These are phyloP conservation scores for Candida tropicalis DNA, from an alignment of 1,139 yeast genomes.

Conservation along the genomic window DNA sequence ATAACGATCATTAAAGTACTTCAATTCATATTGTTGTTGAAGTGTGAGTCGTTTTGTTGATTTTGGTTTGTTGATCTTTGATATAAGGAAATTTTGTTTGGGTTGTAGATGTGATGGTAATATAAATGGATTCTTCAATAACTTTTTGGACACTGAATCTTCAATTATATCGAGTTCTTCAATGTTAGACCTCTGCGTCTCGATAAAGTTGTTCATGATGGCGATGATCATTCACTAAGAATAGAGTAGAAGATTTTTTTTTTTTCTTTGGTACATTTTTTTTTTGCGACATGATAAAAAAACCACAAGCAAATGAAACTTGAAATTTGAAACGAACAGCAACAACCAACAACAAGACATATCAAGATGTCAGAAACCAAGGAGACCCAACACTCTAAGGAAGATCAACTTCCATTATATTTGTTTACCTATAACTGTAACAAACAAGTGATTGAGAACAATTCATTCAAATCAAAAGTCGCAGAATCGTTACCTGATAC, in stretches of 20 bases:
- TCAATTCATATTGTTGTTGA: constrained; percentile 72
- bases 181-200: constrained; percentile 36
- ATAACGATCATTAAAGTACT: constrained; percentile 52
- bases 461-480: constrained; percentile 26
- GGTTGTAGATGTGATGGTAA: constrained; percentile 15
- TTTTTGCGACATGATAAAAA: neutral
- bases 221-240: neutral
- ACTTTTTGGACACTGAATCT: constrained; percentile 31
- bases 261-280: neutral
- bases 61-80: constrained; percentile 10
- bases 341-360: constrained; percentile 2
- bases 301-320: neutral
- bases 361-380: constrained; percentile 1
- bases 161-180: constrained; percentile 44
- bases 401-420: constrained; percentile 23
- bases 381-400: neutral
- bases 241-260: neutral
- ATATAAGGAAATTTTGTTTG: constrained; percentile 14
- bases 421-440: constrained; percentile 45
- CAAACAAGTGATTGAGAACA: constrained; percentile 28
- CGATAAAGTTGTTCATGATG: constrained; percentile 35
- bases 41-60: constrained; percentile 41
- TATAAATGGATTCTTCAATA: constrained; percentile 33
- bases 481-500: constrained; percentile 32
- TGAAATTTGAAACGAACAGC: neutral